Percentiles rank a stretch among this genome's conserved stretches.
Evolutionary conservation across 2,329 filamentous ascomycete genomes (phyloP).

Genomic region (Claviceps humidiphila): DNA sequence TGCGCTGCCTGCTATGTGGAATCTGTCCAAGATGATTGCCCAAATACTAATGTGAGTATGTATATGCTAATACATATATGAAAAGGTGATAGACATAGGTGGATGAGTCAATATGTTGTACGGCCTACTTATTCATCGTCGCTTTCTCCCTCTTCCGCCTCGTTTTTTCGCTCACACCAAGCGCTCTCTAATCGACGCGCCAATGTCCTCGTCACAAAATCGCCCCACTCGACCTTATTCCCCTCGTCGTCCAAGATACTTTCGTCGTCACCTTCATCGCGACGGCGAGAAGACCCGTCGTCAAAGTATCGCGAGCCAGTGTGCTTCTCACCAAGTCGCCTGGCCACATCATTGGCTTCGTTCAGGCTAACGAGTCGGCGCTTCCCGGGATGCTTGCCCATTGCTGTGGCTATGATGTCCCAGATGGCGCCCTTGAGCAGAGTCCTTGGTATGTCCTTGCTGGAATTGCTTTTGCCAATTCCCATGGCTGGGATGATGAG

Average conservation of each 20-base stretch:
- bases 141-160: conserved; percentile 7
- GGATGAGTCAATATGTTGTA: neutral
- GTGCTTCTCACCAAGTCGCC: conserved; percentile 38
- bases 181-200: conserved; percentile 6
- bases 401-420: conserved; percentile 21
- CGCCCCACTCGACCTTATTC: conserved; percentile 10
- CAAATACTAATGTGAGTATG: no score
- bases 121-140: neutral
- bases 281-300: conserved; percentile 16
- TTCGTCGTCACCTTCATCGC: conserved; percentile 13
- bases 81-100: neutral
- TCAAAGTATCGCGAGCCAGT: conserved; percentile 23
- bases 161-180: conserved; percentile 10
- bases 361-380: conserved; percentile 40
- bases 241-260: conserved; percentile 11
- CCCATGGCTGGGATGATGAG: conserved; percentile 17
- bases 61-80: neutral
- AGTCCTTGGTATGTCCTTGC: conserved; percentile 2
- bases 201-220: conserved; percentile 19
- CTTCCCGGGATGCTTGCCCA: conserved; percentile 20
- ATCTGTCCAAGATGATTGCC: neutral
- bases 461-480: conserved; percentile 7
- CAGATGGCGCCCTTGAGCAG: conserved; percentile 15
- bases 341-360: conserved; percentile 46
- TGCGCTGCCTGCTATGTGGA: no score